phyloP scores from a whole-genome alignment of 192 early-diverging fungal species.

The Anaeromyces robustus region DNA sequence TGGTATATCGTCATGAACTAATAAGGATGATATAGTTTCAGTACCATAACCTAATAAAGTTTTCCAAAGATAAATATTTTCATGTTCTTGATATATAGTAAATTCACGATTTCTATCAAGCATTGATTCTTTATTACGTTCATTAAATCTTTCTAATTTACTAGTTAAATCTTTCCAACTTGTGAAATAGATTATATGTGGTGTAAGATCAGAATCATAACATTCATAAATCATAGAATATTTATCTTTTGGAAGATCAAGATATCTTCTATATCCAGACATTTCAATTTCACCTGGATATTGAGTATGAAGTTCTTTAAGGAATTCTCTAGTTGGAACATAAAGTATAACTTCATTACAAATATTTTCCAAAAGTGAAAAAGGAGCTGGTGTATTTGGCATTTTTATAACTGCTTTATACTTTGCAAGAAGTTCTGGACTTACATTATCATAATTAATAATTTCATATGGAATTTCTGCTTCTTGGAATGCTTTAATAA shows the following conservation, averaged over 20 bases:
- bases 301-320: not conserved
- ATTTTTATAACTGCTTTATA: not conserved
- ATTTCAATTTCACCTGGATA: not conserved
- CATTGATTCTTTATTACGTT: not conserved
- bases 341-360: not conserved
- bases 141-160: not conserved
- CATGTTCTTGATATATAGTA: not conserved
- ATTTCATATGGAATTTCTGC: not conserved
- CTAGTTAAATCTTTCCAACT: not conserved
- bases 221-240: not conserved
- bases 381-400: not conserved
- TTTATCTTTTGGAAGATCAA: not conserved
- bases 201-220: not conserved
- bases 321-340: not conserved
- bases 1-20: not conserved
- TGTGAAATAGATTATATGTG: not conserved
- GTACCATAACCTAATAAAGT: not conserved
- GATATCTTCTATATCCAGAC: not conserved
- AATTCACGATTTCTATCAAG: not conserved
- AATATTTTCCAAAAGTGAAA: not conserved
- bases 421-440: not conserved
- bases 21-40: not conserved
- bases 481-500: not conserved
- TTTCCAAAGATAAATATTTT: not conserved
- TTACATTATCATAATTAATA: not conserved